Evolutionary conservation across 345 rosid genomes (phyloP), one percentile per base, ranked within the genome.

Genomic region (rapeseed (Brassica napus)): DNA sequence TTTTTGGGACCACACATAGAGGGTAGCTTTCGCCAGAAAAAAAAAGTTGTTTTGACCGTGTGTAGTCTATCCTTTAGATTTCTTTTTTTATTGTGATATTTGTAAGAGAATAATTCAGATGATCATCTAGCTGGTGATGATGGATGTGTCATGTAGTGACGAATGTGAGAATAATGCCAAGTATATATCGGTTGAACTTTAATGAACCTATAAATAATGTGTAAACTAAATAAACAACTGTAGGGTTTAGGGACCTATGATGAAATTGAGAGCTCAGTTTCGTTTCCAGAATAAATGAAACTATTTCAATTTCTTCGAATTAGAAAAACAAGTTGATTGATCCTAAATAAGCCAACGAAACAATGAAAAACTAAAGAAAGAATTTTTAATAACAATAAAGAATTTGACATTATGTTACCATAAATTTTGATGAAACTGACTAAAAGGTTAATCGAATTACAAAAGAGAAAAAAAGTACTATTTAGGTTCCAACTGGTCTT

Each of bases 111-210:
- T 62, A 62, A 30, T 62, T 14, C 67, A 62, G 10, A 30, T 14
- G 66, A 62, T 30, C 39, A 12, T 21, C 15, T 62, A 12, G 39
- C 16, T 62, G 37, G 66, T 30, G 21, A 62, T 57, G 63, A 58
- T 31, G 24, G 42, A 32, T 16, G 42, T 35, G 11, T 35, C 42
- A 35, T 35, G 44, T 32, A 32, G 68, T 15, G 68, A 64, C 68
- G 68, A 64, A 64, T 64, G 6, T 37, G 68, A 64, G 68, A 64
- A 64, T 64, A n/a, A 7, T 63, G 42, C 23, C 68, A 31, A n/a
- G 11, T 63, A 63, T 31, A 31, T 30, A 6, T 61, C 4, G 9
- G 8, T 62, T 30, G 18, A 62, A 26, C 63, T 58, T 58, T 23
- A 23, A 1, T 55, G 21, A 16, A 60, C 34, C 65, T 11, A 3